A percentile compares a stretch with the other conserved stretches of the same genome.
These are phyloP conservation scores for Penicillium sp. DNA, from an alignment of 2,329 filamentous ascomycete genomes.

Conservation along the genomic window DNA sequence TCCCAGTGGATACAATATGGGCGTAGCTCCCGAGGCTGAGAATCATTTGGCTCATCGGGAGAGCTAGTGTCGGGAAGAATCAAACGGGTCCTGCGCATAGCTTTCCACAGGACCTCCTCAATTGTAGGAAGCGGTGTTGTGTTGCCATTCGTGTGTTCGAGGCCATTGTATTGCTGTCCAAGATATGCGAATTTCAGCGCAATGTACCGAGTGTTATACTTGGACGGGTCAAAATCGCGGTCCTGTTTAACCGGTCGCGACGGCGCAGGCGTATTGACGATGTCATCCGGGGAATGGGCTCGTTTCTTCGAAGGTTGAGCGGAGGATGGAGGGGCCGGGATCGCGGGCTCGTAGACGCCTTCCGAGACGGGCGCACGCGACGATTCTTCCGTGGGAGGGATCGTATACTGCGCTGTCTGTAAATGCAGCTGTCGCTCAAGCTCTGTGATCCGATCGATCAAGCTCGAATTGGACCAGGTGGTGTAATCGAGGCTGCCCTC, in stretches of 20 bases:
- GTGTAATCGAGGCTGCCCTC: conserved; percentile 56
- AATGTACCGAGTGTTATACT: conserved; percentile 81
- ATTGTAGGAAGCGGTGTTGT: conserved; percentile 74
- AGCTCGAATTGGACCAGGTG: conserved; percentile 69
- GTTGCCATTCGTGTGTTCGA: conserved; percentile 80
- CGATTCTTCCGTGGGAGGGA: conserved; percentile 8
- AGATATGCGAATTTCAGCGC: conserved; percentile 94
- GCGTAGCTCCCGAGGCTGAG: conserved; percentile 46
- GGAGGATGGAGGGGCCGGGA: conserved; percentile 14
- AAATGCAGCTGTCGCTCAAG: conserved; percentile 69
- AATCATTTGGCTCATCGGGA: conserved; percentile 43
- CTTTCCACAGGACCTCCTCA: conserved; percentile 93
- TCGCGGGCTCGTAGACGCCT: conserved; percentile 26
- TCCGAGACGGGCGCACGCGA: conserved; percentile 15
- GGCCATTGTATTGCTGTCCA: conserved; percentile 88
- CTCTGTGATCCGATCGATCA: conserved; percentile 69
- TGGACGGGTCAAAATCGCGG: conserved; percentile 72
- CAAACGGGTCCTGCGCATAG: conserved; percentile 77
- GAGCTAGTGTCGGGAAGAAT: conserved; percentile 69
- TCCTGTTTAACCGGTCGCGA: conserved; percentile 46
- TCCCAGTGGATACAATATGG: conserved; percentile 70
- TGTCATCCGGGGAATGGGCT: conserved; percentile 25
- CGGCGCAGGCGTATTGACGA: conserved; percentile 26
- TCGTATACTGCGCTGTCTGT: conserved; percentile 46
- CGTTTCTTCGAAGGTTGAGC: conserved; percentile 20